Evolutionary conservation across 2,329 filamentous ascomycete species (phyloP).

Genomic region (Ceratocystis huliohia): DNA sequence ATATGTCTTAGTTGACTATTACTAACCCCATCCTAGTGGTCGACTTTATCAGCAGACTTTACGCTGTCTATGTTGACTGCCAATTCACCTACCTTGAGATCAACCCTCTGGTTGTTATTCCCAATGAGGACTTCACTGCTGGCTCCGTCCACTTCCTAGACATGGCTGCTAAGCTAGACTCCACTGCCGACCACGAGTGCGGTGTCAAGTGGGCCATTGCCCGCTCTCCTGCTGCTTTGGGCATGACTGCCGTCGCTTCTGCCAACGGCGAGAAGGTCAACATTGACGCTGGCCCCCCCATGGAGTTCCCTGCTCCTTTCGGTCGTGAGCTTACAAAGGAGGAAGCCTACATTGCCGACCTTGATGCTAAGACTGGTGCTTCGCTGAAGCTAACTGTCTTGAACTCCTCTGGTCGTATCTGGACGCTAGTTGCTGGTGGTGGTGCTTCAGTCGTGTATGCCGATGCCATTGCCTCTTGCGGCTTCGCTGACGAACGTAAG

Average conservation of each 20-base stretch:
- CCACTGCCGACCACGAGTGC: slow-evolving; percentile 98
- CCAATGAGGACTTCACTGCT: slow-evolving; percentile 81
- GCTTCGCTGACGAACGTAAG: slow-evolving; percentile 69
- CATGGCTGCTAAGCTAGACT: slow-evolving; percentile 94
- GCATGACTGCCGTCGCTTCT: slow-evolving; percentile 55
- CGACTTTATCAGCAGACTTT: slow-evolving; percentile 96
- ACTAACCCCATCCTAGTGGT: slow-evolving; percentile 41
- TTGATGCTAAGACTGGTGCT: slow-evolving; percentile 98
- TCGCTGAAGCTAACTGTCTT: slow-evolving; percentile 97
- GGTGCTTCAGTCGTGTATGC: slow-evolving; percentile 99
- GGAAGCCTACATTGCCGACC: slow-evolving; percentile 96
- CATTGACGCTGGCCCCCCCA: slow-evolving; percentile 91
- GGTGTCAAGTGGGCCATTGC: slow-evolving; percentile 98
- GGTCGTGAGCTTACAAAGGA: slow-evolving; percentile 97
- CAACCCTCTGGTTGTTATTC: slow-evolving; percentile 96
- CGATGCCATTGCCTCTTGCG: slow-evolving; percentile 91
- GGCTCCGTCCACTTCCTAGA: slow-evolving; percentile 96
- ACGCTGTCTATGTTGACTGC: slow-evolving; percentile 98
- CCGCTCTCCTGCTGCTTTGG: slow-evolving; percentile 76
- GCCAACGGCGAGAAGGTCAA: slow-evolving; percentile 62
- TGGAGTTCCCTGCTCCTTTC: slow-evolving; percentile 98
- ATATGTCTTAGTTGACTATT: background rate
- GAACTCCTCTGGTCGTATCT: slow-evolving; percentile 82
- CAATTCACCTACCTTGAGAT: slow-evolving; percentile 99
- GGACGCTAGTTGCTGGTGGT: slow-evolving; percentile 97